Conservation (phyloP, 2,329 filamentous ascomycete genomes). For the Penicillium hesseltinei region DNA sequence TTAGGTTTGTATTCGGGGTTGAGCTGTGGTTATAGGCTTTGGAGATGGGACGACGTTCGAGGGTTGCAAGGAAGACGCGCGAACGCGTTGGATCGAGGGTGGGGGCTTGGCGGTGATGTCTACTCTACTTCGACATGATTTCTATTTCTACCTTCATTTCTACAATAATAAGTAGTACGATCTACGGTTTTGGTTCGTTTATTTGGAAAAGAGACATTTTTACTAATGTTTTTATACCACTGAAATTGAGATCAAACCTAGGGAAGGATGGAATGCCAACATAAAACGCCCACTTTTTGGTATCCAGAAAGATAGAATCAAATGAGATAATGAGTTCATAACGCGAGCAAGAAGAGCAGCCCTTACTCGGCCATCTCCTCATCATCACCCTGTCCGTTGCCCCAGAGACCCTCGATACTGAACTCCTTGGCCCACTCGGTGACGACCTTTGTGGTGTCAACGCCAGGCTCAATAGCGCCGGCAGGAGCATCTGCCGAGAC, state of each 20-base stretch:
- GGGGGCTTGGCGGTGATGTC: constrained; percentile 10
- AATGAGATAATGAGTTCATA: constrained; percentile 26
- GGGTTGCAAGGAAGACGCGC: constrained; percentile 18
- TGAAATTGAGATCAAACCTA: constrained; percentile 18
- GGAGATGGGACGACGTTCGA: background rate
- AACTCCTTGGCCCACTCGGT: constrained; percentile 93
- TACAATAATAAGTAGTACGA: background rate
- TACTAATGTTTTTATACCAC: constrained; percentile 4
- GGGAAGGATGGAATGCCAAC: constrained; percentile 21
- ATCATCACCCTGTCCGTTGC: constrained; percentile 54
- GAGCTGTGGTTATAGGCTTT: background rate
- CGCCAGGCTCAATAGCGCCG: constrained; percentile 38
- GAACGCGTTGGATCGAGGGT: constrained; percentile 16
- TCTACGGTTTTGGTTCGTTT: background rate
- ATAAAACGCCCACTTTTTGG: constrained; percentile 34
- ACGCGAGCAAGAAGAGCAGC: constrained; percentile 16
- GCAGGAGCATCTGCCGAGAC: constrained; percentile 37
- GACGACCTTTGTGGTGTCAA: constrained; percentile 80
- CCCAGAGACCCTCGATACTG: constrained; percentile 90
- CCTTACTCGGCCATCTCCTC: constrained; percentile 43
- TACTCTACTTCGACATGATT: background rate
- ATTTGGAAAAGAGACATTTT: background rate
- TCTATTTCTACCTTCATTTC: background rate
- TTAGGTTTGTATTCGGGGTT: background rate
- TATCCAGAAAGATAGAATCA: constrained; percentile 30